Base-by-base conservation (phyloP, 768 basidiomycete species). In the Chiua virens region DNA sequence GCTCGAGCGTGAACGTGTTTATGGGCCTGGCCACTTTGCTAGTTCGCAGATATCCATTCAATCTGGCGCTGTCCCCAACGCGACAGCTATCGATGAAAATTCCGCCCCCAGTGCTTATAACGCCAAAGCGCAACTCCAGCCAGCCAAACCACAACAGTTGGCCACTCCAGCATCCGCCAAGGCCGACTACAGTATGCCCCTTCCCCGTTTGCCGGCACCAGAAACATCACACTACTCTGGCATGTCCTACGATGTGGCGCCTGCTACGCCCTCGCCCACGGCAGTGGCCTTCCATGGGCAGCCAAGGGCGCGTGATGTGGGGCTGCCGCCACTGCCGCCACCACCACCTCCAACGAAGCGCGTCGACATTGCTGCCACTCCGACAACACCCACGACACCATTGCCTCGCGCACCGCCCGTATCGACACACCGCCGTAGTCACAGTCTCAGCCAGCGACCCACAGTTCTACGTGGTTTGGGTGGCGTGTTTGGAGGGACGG, bases 21-120 rank as follows among this genome's bases (percentile, higher is more conserved):
- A 95, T 69, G 97, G 96, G 0, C 86, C 86, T 0, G 94, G 94
- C 4, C 85, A 90, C 55, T 99, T 99, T 70, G 97, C 97, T 3
- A 89, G 82, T 47, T 97, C 94, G 0, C 92, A 95, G 65, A 71
- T 94, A 11, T 88, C 86, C 22, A 65, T 90, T 15, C 68, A 75
- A 49, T 62, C 69, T 0, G 60, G 61, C 54, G 45, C 60, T 21
- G 47, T 64, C 20, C 45, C 60, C 30, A 56, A 62, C 34, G 45
- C 47, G 13, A 23, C 51, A 13, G 9, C 56, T 36, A 48, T 45
- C 21, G 65, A 73, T 21, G 60, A 66, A 2, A 36, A 47, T 15
- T 35, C 60, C 21, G 48, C 50, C 25, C 42, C 61, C 11, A 53
- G 59, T 5, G 37, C 53, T n/a, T 54, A 49, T 28, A 50, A 60